Evolutionary conservation across 306 rosid genomes (phyloP).

Genomic region (Casuarina equisetifolia): DNA sequence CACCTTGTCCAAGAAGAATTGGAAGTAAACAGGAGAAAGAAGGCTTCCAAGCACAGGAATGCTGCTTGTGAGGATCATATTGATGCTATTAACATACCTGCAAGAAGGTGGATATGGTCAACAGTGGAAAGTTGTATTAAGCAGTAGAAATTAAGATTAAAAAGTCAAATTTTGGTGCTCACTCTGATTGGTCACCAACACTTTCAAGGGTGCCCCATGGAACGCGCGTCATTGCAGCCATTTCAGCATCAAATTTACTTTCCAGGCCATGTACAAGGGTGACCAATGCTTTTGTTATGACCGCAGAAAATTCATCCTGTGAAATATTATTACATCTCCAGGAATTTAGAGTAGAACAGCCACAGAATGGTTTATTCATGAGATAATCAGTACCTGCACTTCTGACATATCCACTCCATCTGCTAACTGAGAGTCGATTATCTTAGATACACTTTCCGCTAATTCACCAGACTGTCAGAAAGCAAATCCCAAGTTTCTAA

Average conservation of each 20-base stretch:
- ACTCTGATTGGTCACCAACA: conserved; percentile 99
- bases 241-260: conserved; percentile 93
- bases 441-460: conserved; percentile 92
- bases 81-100: conserved; percentile 97
- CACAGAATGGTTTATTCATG: conserved; percentile 11
- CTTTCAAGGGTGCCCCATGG: conserved; percentile 95
- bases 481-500: conserved; percentile 29
- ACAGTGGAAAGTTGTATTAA: conserved; percentile 8
- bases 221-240: conserved; percentile 96
- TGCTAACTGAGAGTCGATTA: conserved; percentile 70
- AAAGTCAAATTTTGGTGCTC: conserved; percentile 31
- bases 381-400: conserved; percentile 71
- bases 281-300: conserved; percentile 88
- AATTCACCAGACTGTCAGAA: conserved; percentile 85
- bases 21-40: conserved; percentile 93
- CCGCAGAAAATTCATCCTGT: conserved; percentile 96
- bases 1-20: conserved; percentile 97
- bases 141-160: conserved; percentile 11
- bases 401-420: conserved; percentile 94
- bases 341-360: conserved; percentile 24
- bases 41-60: conserved; percentile 95
- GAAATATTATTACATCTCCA: conserved; percentile 28
- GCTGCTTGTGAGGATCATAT: conserved; percentile 82
- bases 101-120: conserved; percentile 37
- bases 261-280: conserved; percentile 94